These are phyloP conservation scores for Kluyveromyces lactis DNA, from an alignment of 805 yeast genomes.

Conservation along the genomic window DNA sequence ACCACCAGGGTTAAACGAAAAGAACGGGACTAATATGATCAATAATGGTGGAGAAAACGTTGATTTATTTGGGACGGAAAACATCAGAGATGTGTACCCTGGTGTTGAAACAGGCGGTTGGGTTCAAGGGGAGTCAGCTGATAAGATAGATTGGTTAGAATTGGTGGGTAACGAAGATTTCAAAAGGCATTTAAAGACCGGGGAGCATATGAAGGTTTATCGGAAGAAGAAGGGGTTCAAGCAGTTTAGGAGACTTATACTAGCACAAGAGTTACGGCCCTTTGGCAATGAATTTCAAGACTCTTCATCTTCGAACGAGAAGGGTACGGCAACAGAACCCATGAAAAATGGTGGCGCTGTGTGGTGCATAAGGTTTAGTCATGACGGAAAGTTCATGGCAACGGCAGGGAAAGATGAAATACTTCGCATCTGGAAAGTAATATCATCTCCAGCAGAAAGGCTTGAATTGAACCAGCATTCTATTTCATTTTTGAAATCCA, in stretches of 20 bases:
- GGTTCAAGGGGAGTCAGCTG: not conserved
- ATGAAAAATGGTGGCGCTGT: slow-evolving; percentile 35
- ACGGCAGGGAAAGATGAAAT: slow-evolving; percentile 72
- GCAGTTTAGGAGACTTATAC: slow-evolving; percentile 43
- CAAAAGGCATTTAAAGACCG: slow-evolving; percentile 37
- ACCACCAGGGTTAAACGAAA: too few relatives aligned
- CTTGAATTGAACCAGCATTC: slow-evolving; percentile 31
- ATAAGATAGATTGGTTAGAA: slow-evolving; percentile 9
- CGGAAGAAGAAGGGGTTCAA: slow-evolving; percentile 40
- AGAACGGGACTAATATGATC: too few relatives aligned
- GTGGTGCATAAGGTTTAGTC: slow-evolving; percentile 67
- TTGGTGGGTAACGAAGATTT: slow-evolving; percentile 31
- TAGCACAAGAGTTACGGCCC: slow-evolving; percentile 54
- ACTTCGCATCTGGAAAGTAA: slow-evolving; percentile 71
- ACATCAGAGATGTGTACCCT: not conserved
- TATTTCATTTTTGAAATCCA: slow-evolving; percentile 9
- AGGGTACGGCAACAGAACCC: slow-evolving; percentile 2
- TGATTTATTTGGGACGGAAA: too few relatives aligned
- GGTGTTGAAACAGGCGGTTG: not conserved
- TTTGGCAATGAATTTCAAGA: not conserved
- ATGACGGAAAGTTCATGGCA: slow-evolving; percentile 77
- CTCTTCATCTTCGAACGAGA: not conserved
- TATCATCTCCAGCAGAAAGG: slow-evolving; percentile 63
- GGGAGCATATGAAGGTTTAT: slow-evolving; percentile 47
- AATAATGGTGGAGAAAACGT: too few relatives aligned